A percentile compares a stretch with the other conserved stretches of the same genome.
phyloP scores from a whole-genome alignment of 805 yeast species.

The Metschnikowia gelsemii region DNA sequence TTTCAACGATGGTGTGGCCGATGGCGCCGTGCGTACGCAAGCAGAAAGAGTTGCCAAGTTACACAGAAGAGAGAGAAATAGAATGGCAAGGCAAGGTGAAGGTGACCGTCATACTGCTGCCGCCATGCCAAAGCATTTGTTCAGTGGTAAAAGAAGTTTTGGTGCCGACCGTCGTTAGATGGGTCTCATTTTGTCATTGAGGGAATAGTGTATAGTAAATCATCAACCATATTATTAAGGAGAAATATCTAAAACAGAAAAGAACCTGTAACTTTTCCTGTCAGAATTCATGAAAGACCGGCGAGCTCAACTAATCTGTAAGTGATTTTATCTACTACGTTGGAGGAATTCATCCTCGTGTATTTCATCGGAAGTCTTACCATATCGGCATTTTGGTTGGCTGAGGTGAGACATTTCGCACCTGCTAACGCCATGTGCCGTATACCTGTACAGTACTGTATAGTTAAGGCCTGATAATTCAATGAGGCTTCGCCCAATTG shows the following conservation, averaged over 20 bases:
- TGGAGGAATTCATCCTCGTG: too few relatives aligned
- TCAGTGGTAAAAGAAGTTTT: constrained; percentile 94
- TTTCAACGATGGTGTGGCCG: constrained; percentile 81
- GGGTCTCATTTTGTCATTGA: background rate
- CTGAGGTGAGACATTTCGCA: too few relatives aligned
- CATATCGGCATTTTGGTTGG: too few relatives aligned
- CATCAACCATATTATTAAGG: background rate
- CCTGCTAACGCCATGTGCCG: too few relatives aligned
- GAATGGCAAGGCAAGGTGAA: constrained; percentile 91
- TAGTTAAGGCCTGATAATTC: too few relatives aligned
- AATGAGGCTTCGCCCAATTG: too few relatives aligned
- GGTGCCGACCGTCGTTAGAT: constrained; percentile 86
- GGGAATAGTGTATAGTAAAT: constrained; percentile 2
- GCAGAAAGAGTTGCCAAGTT: constrained; percentile 85
- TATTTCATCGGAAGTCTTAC: too few relatives aligned
- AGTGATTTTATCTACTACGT: too few relatives aligned
- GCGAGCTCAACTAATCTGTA: background rate
- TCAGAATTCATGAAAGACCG: too few relatives aligned
- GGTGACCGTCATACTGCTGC: constrained; percentile 89
- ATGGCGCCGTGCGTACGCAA: constrained; percentile 75
- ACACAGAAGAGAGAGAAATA: constrained; percentile 91
- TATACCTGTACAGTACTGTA: too few relatives aligned
- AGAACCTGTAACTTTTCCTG: background rate
- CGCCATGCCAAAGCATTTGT: constrained; percentile 88
- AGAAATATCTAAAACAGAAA: background rate